Conservation (phyloP, 495 filamentous ascomycete genomes). For the Alectoria sarmentosa region DNA sequence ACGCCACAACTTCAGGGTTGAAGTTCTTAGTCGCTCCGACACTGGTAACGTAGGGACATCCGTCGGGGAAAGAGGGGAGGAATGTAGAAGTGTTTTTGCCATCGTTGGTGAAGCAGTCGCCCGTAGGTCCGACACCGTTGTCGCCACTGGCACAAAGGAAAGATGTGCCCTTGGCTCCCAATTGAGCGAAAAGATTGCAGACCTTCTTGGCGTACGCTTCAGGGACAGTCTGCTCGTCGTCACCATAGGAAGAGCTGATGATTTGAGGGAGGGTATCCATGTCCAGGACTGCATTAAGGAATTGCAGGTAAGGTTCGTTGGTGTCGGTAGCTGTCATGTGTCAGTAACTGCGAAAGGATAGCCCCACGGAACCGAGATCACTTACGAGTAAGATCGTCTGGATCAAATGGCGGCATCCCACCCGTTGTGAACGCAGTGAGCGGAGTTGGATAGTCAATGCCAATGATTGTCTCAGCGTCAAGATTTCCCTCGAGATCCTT, state of each 20-base stretch:
- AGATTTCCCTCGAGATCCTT: constrained; percentile 39
- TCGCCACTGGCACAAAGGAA: constrained; percentile 68
- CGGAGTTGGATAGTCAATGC: constrained; percentile 50
- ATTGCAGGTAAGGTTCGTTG: constrained; percentile 74
- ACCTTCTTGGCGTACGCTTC: constrained; percentile 57
- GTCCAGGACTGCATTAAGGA: constrained; percentile 53
- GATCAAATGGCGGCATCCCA: constrained; percentile 53
- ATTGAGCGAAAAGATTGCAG: constrained; percentile 62
- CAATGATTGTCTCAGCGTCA: constrained; percentile 42
- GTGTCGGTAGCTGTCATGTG: constrained; percentile 45
- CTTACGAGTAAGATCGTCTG: constrained; percentile 40
- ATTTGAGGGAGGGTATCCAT: constrained; percentile 58
- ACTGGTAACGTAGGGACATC: constrained; percentile 67
- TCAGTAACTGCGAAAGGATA: not conserved
- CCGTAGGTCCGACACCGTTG: constrained; percentile 52
- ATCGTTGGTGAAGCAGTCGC: constrained; percentile 58
- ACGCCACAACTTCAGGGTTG: constrained; percentile 50
- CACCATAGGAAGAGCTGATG: constrained; percentile 74
- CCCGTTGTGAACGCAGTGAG: constrained; percentile 63
- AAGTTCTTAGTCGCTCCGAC: constrained; percentile 59
- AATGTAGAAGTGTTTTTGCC: constrained; percentile 60
- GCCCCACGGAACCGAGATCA: not conserved
- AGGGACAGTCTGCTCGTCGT: constrained; percentile 73
- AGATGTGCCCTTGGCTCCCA: constrained; percentile 69
- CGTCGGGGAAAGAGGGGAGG: constrained; percentile 61